phyloP scores from a whole-genome alignment of 2,329 filamentous ascomycete genomes.

The Arthroderma sp. region DNA sequence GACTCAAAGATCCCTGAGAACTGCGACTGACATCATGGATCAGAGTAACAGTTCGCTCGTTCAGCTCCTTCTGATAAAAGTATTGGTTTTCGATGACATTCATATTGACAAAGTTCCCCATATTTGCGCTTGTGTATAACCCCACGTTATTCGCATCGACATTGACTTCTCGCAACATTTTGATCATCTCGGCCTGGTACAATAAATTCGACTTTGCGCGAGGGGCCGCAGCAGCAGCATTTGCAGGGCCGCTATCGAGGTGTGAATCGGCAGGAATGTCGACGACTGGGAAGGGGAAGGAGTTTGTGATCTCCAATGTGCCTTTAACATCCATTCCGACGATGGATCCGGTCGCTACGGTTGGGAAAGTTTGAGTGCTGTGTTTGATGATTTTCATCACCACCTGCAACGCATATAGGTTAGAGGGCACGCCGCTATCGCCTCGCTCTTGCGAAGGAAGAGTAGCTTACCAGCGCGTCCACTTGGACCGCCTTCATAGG shows the following conservation, averaged over 20 bases:
- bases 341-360: slow-evolving; percentile 74
- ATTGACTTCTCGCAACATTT: slow-evolving; percentile 91
- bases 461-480: slow-evolving; percentile 65
- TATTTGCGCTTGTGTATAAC: slow-evolving; percentile 97
- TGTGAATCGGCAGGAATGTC: slow-evolving; percentile 60
- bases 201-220: slow-evolving; percentile 76
- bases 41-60: slow-evolving; percentile 74
- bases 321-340: slow-evolving; percentile 83
- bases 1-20: slow-evolving; percentile 76
- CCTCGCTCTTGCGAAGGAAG: slow-evolving; percentile 12
- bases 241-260: slow-evolving; percentile 54
- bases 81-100: slow-evolving; percentile 96
- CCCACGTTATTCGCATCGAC: slow-evolving; percentile 95
- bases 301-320: slow-evolving; percentile 81
- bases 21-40: slow-evolving; percentile 94
- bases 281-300: slow-evolving; percentile 80
- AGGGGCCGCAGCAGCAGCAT: slow-evolving; percentile 72
- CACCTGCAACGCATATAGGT: slow-evolving; percentile 44
- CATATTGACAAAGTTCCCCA: slow-evolving; percentile 95
- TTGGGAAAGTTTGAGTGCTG: slow-evolving; percentile 76
- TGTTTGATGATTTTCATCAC: slow-evolving; percentile 98
- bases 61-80: slow-evolving; percentile 86
- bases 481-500: slow-evolving; percentile 82
- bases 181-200: slow-evolving; percentile 96
- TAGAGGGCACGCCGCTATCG: not conserved